Evolutionary conservation across 2,329 filamentous ascomycete species (phyloP).

Genomic region (Exophiala sp.): DNA sequence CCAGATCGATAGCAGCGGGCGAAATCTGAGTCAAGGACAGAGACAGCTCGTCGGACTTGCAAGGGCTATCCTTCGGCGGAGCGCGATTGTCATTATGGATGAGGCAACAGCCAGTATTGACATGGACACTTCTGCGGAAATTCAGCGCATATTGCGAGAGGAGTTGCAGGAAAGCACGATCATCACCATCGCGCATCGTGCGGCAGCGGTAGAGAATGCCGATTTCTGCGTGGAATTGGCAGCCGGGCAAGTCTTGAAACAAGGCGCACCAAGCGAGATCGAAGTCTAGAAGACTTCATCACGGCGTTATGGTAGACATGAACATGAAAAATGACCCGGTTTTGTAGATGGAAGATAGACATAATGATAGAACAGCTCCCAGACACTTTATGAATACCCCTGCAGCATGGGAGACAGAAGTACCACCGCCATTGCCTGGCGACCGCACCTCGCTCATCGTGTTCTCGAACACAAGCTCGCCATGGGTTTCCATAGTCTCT

Average conservation of each 20-base stretch:
- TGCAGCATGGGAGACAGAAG: no score
- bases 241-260: conserved; percentile 15
- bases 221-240: conserved; percentile 19
- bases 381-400: no score
- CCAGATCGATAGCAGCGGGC: conserved; percentile 57
- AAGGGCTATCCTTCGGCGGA: conserved; percentile 59
- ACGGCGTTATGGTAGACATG: background rate
- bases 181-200: conserved; percentile 62
- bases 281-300: background rate
- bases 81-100: conserved; percentile 61
- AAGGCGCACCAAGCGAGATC: conserved; percentile 8
- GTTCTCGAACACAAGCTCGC: no score
- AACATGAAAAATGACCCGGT: background rate
- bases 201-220: conserved; percentile 52
- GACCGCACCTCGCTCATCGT: no score
- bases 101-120: conserved; percentile 66
- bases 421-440: no score
- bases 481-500: no score
- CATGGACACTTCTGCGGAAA: conserved; percentile 55
- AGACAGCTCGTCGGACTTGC: conserved; percentile 63
- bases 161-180: conserved; percentile 58
- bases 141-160: conserved; percentile 54
- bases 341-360: background rate
- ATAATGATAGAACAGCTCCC: background rate
- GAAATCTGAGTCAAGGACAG: conserved; percentile 63